These are phyloP conservation scores for Elsinoe ampelina DNA, from an alignment of 2,329 filamentous ascomycete species.

Conservation along the genomic window DNA sequence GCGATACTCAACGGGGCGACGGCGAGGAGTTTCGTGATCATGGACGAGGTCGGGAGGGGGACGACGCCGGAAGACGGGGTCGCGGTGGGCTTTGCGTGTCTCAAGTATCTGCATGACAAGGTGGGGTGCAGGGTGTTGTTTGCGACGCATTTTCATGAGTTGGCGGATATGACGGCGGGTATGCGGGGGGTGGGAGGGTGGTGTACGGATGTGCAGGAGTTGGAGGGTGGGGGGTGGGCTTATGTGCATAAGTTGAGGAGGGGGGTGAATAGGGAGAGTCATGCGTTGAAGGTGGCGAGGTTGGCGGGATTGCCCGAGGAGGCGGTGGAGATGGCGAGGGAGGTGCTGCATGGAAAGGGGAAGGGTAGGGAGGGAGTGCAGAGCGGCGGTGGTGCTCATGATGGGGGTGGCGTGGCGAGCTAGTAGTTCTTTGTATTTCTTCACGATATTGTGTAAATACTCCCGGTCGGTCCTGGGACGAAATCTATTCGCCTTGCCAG, in stretches of 20 bases:
- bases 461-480: not conserved
- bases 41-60: conserved; percentile 94
- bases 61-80: conserved; percentile 89
- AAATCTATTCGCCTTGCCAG: not conserved
- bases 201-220: conserved; percentile 83
- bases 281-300: conserved; percentile 88
- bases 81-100: conserved; percentile 79
- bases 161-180: conserved; percentile 64
- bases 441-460: too few relatives aligned
- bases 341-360: conserved; percentile 40
- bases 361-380: not conserved
- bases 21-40: conserved; percentile 75
- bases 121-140: conserved; percentile 78
- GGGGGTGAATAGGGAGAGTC: conserved; percentile 77
- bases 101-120: conserved; percentile 70
- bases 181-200: conserved; percentile 59
- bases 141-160: conserved; percentile 84
- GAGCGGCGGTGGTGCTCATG: not conserved
- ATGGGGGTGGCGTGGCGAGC: not conserved
- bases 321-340: conserved; percentile 58
- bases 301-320: conserved; percentile 71
- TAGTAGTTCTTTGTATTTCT: not conserved
- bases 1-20: conserved; percentile 82
- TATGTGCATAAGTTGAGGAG: conserved; percentile 75
- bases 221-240: conserved; percentile 56